Percentiles rank a stretch among this genome's conserved stretches.
Conservation (phyloP, 169 alveolate genomes). For the Sarcocystis neurona region DNA sequence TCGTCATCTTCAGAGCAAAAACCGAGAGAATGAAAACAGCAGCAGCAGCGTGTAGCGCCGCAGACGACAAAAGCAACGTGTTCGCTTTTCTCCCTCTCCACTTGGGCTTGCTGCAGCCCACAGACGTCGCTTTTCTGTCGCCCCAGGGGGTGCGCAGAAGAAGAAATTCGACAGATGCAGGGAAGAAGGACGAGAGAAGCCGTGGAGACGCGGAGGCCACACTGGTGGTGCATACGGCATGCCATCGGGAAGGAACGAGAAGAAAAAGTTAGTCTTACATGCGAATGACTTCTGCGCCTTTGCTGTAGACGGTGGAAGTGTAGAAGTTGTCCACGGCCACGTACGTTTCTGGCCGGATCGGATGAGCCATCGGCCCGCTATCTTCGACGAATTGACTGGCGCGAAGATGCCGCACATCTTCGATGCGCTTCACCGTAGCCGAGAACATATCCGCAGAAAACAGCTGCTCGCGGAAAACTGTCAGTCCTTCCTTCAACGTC, state of each 20-base stretch:
- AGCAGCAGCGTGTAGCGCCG: no score
- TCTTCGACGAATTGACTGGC: constrained; percentile 89
- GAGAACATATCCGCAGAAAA: constrained; percentile 81
- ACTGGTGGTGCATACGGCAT: no score
- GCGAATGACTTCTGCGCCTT: constrained; percentile 95
- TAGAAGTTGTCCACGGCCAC: constrained; percentile 91
- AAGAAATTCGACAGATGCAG: no score
- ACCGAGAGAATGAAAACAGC: no score
- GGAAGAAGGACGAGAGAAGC: no score
- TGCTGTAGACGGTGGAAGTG: constrained; percentile 91
- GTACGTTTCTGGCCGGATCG: constrained; percentile 91
- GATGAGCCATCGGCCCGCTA: constrained; percentile 92
- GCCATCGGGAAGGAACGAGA: background rate
- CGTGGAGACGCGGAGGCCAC: no score
- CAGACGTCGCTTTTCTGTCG: no score
- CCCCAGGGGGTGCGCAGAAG: no score
- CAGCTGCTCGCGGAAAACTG: constrained; percentile 90
- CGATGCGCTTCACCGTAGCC: constrained; percentile 82
- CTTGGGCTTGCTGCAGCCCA: no score
- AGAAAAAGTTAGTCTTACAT: constrained; percentile 69
- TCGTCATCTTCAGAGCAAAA: no score
- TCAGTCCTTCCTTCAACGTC: constrained; percentile 88
- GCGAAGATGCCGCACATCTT: constrained; percentile 80
- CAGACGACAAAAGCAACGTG: no score
- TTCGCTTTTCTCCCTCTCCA: no score